A percentile compares a stretch with the other conserved stretches of the same genome.
phyloP scores from a whole-genome alignment of 164 flowering plant genomes.

The Amborella trichopoda region DNA sequence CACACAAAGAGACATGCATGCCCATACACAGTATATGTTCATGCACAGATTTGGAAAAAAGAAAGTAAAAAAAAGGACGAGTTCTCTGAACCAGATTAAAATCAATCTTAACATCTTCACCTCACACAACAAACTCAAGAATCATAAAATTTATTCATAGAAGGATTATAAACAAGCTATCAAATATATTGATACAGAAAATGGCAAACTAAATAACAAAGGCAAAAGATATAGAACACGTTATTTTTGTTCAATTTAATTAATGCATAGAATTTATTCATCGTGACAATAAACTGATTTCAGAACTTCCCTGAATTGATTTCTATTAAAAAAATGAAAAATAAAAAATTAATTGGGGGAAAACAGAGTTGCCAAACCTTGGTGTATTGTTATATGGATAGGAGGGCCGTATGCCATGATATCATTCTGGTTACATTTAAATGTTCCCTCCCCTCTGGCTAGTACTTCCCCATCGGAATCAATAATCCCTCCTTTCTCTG shows the following conservation, averaged over 20 bases:
- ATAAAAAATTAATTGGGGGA: constrained; percentile 26
- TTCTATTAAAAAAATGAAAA: neutral
- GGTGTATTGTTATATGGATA: constrained; percentile 56
- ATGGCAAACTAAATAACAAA: neutral
- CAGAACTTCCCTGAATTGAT: neutral
- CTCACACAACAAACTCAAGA: too few relatives aligned
- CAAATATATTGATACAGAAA: neutral
- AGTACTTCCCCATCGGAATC: constrained; percentile 93
- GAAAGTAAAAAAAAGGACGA: too few relatives aligned
- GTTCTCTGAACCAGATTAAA: too few relatives aligned
- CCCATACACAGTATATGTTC: too few relatives aligned
- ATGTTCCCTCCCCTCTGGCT: constrained; percentile 78
- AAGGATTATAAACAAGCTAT: neutral
- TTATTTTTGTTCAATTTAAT: neutral
- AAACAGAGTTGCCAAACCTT: constrained; percentile 82
- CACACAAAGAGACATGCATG: too few relatives aligned
- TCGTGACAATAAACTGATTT: too few relatives aligned
- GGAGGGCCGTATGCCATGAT: constrained; percentile 58
- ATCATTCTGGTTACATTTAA: constrained; percentile 35
- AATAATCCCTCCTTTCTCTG: constrained; percentile 72
- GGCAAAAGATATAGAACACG: neutral
- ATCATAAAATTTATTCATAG: too few relatives aligned
- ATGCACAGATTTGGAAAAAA: too few relatives aligned
- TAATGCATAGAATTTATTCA: too few relatives aligned
- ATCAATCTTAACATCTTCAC: too few relatives aligned